phyloP scores from a whole-genome alignment of 2,329 filamentous ascomycete genomes.

The Cladosporium sp. region DNA sequence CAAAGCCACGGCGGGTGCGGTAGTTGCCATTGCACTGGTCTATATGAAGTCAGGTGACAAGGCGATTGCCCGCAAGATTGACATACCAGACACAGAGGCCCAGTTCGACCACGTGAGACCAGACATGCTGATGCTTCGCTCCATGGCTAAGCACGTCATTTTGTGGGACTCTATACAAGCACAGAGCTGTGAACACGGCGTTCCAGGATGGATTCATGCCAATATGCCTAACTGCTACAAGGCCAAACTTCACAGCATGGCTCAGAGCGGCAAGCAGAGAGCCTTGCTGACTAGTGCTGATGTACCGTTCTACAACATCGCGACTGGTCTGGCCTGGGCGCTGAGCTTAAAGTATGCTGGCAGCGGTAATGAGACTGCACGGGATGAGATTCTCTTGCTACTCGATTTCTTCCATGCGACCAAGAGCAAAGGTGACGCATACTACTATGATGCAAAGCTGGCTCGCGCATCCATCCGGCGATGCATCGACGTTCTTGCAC shows the following conservation, averaged over 20 bases:
- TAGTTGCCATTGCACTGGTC: slow-evolving; percentile 84
- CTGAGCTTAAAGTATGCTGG: slow-evolving; percentile 51
- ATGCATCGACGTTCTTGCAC: slow-evolving; percentile 83
- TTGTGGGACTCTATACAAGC: slow-evolving; percentile 85
- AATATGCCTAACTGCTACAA: slow-evolving; percentile 73
- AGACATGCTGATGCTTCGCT: slow-evolving; percentile 87
- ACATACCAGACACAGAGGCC: slow-evolving; percentile 83
- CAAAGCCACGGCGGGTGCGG: slow-evolving; percentile 88
- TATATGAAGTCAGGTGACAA: slow-evolving; percentile 96
- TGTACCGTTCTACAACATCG: slow-evolving; percentile 88
- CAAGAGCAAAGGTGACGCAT: slow-evolving; percentile 30
- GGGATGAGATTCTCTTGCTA: slow-evolving; percentile 80
- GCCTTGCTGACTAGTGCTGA: slow-evolving; percentile 70
- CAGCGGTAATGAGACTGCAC: slow-evolving; percentile 62
- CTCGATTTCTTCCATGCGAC: slow-evolving; percentile 58
- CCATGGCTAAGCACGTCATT: slow-evolving; percentile 85
- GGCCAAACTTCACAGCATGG: slow-evolving; percentile 58
- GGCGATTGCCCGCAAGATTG: slow-evolving; percentile 84
- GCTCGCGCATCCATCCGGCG: slow-evolving; percentile 81
- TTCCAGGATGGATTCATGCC: slow-evolving; percentile 70
- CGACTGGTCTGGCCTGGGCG: slow-evolving; percentile 83
- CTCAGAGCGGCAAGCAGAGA: slow-evolving; percentile 24
- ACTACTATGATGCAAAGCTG: slow-evolving; percentile 78
- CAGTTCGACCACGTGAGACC: slow-evolving; percentile 96
- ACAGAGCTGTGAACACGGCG: slow-evolving; percentile 7